Evolutionary conservation across 148 eudicot species (phyloP), one percentile per base, ranked within the genome.

Genomic region (Rhododendron henanense): DNA sequence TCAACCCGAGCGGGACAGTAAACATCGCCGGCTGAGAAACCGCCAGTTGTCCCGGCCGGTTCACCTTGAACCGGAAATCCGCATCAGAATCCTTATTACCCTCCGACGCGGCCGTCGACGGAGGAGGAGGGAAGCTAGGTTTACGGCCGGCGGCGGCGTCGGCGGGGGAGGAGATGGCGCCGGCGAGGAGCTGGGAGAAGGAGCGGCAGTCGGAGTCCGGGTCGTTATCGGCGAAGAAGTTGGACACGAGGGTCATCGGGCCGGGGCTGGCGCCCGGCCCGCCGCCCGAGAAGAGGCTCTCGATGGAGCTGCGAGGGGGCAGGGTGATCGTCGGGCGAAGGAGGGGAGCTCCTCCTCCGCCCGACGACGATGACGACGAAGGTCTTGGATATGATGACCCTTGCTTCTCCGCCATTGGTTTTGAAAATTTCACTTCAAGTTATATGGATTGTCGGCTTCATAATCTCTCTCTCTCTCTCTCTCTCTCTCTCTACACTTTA

Each of bases 111-210:
- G 59, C 37, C 69, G 25, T 35, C 21, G 79, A 18, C 47, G 16
- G 39, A 13, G 39, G 73, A 65, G 71, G 85, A 31, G 23, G 84
- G 69, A 85, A 55, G 14, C 75, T 81, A n/a, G 87, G 90, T 45
- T 87, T 55, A 5, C 37, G 67, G 48, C 63, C 76, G 8, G 81
- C 39, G 14, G 80, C 71, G 9, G 86, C 31, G 0, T 28, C 31
- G 31, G 69, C 71, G 19, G 94, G 94, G 7, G 94, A 89, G 31
- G 88, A 47, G 90, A 89, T 88, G 85, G 94, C 96, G 4, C 98
- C 98, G 67, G 96, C 95, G n/a, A 96, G 92, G 2, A 96, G 93
- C 93, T 94, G 96, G 76, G 96, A 96, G 86, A 96, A 96, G 23
- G 96, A 92, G 10, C 95, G 92, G 81, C 90, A 93, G 25, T 94